Percentiles rank a stretch among this genome's conserved stretches.
Evolutionary conservation across 306 rosid species (phyloP).

Genomic region (Vicia sativa): DNA sequence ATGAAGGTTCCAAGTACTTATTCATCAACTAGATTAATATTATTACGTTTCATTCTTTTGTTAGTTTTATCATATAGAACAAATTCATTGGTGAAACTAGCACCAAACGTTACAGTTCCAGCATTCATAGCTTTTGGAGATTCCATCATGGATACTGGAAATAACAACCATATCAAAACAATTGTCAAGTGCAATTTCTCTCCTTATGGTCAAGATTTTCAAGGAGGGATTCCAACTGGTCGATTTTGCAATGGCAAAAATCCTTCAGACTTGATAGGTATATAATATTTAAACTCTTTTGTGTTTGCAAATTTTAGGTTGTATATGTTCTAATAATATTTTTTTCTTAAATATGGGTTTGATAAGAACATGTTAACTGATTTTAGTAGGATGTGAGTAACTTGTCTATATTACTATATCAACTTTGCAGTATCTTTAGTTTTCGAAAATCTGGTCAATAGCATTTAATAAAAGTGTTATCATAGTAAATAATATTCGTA

Average conservation of each 20-base stretch:
- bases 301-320: no score
- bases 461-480: no score
- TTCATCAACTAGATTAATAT: neutral
- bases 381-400: no score
- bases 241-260: conserved; percentile 51
- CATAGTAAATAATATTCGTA: no score
- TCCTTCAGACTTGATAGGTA: conserved; percentile 47
- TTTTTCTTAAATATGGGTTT: no score
- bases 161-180: conserved; percentile 50
- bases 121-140: conserved; percentile 76
- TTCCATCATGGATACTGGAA: conserved; percentile 81
- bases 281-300: neutral
- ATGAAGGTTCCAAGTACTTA: neutral
- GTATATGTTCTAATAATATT: no score
- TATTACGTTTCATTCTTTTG: conserved; percentile 26
- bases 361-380: no score
- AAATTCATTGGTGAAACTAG: conserved; percentile 35
- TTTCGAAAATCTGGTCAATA: no score
- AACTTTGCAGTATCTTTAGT: no score
- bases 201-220: conserved; percentile 50
- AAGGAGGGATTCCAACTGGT: conserved; percentile 50
- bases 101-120: conserved; percentile 54
- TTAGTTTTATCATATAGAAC: conserved; percentile 32
- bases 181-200: conserved; percentile 44
- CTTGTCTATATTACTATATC: no score